Conservation (phyloP, 495 filamentous ascomycete genomes). For the Penicillium pancosmium region DNA sequence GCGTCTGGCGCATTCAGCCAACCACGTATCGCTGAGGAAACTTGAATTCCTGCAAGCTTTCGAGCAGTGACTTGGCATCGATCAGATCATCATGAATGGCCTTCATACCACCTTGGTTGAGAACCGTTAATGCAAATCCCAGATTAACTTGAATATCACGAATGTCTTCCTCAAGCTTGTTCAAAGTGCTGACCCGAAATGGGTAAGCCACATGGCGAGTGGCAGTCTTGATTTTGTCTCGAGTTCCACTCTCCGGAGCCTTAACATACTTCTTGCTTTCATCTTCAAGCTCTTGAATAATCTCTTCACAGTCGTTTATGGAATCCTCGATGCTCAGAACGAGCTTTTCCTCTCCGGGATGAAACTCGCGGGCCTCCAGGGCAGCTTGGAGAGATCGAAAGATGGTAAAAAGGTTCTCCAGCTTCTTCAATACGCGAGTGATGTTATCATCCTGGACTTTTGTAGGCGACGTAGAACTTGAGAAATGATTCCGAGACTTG, state of each 20-base stretch:
- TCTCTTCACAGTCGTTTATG: not conserved
- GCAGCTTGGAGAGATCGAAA: too few relatives aligned
- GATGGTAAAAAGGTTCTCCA: too few relatives aligned
- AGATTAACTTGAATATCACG: not conserved
- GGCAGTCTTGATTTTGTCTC: not conserved
- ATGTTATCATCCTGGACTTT: too few relatives aligned
- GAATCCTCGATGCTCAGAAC: too few relatives aligned
- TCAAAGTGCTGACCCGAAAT: not conserved
- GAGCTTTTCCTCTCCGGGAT: too few relatives aligned
- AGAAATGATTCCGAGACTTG: too few relatives aligned
- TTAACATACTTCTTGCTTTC: not conserved
- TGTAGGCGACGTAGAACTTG: too few relatives aligned
- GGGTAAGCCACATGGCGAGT: not conserved
- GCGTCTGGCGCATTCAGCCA: not conserved
- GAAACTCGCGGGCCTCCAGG: too few relatives aligned
- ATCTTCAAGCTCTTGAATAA: not conserved
- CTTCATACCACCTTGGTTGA: not conserved
- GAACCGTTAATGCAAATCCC: not conserved
- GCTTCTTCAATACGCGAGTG: too few relatives aligned
- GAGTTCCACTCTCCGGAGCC: not conserved
- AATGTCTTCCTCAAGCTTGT: not conserved
- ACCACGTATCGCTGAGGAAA: not conserved
- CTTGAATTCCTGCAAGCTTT: not conserved
- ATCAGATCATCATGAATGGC: not conserved
- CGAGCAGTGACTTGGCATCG: not conserved